Evolutionary conservation across 139 green algal genomes (phyloP), one percentile per base, ranked within the genome.

Genomic region (Protoeuglena noctilucae): DNA sequence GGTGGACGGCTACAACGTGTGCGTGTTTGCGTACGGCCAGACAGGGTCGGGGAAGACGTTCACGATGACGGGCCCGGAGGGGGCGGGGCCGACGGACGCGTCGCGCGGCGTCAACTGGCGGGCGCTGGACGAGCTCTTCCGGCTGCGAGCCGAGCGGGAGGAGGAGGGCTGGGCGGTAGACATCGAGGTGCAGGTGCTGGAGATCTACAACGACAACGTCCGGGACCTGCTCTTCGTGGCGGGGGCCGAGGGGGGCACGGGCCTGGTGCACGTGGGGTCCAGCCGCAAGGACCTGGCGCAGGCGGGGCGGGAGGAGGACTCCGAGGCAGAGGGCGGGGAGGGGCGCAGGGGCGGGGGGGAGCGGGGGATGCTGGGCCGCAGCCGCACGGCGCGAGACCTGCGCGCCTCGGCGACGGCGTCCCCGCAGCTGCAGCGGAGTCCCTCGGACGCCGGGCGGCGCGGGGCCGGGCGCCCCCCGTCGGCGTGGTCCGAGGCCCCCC

Each of bases 141-240:
- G 40, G 48, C 51, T 63, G 31, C 55, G 28, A 0, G 49, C 29
- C 0, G 48, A 40, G 3, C 53, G 59, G 40, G 49, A 27, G 5
- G 14, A 53, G n/a, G 27, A 43, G 34, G 12, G 7, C 9, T 5
- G 4, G 49, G 19, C 5, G 50, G n/a, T n/a, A n/a, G 52, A 56
- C 28, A 65, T 75, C 40, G 28, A 22, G 3, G 65, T 80, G 26
- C 52, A 60, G 1, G 76, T 86, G 69, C 48, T 84, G 40, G 74
- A 86, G 59, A 68, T 86, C 14, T 83, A 88, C 73, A 81, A 83
- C 55, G 77, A 88, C 19, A 49, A 62, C 2, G 56, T 87, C 14
- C 60, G 68, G 3, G 77, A 84, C 60, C 65, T 86, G 62, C 64
- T 87, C 4, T 24, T 22, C 54, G 4, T 18, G 22, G 40, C 56